Evolutionary conservation across 371 early-diverging fungal genomes (phyloP).

Genomic region (Mortierella sp.): DNA sequence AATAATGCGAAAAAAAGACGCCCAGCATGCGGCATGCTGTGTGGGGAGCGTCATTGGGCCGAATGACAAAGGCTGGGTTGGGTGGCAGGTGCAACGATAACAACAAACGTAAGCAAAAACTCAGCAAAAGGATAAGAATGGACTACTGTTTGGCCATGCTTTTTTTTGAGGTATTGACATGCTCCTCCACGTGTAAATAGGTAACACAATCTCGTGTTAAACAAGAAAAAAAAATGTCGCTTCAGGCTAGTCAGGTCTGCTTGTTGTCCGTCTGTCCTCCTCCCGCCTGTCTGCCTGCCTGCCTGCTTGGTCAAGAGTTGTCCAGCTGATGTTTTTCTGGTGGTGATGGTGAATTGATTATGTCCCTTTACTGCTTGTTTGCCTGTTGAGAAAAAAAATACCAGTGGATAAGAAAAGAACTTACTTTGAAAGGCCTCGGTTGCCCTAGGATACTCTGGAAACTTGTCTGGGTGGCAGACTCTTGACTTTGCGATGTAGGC

Average conservation of each 20-base stretch:
- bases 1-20: neutral
- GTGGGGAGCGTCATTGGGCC: constrained; percentile 3
- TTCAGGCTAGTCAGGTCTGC: constrained; percentile 1
- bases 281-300: too few relatives aligned
- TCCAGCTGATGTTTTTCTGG: neutral
- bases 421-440: constrained; percentile 64
- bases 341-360: too few relatives aligned
- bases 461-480: constrained; percentile 63
- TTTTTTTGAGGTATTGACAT: constrained; percentile 11
- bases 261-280: too few relatives aligned
- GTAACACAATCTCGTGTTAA: constrained; percentile 50
- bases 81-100: constrained; percentile 6
- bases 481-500: constrained; percentile 57
- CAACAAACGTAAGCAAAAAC: constrained; percentile 10
- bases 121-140: neutral
- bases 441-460: constrained; percentile 60
- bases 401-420: constrained; percentile 6
- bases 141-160: neutral
- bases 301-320: neutral
- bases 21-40: neutral
- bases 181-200: constrained; percentile 43
- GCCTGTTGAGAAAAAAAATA: neutral
- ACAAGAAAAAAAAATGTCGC: constrained; percentile 33
- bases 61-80: neutral
- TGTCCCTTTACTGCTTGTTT: neutral